phyloP scores from a whole-genome alignment of 805 yeast species.

The Wickerhamiella azyma region DNA sequence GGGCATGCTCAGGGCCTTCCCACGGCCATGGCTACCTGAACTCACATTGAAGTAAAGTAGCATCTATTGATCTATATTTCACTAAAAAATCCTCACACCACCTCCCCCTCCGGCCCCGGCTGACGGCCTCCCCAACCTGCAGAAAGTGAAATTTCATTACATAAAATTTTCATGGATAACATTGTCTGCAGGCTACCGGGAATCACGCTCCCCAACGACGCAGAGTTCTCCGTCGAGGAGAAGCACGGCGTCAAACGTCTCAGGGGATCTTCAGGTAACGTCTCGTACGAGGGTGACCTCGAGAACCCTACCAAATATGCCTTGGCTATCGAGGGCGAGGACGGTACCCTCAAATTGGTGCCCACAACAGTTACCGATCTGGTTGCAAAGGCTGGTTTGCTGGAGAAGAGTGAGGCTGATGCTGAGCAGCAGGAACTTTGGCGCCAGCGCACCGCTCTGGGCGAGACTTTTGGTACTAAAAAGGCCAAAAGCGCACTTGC shows the following conservation, averaged over 20 bases:
- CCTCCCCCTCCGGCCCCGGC: no score
- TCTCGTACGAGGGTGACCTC: slow-evolving; percentile 54
- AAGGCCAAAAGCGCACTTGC: slow-evolving; percentile 84
- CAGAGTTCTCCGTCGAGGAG: slow-evolving; percentile 44
- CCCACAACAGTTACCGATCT: slow-evolving; percentile 51
- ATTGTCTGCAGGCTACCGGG: slow-evolving; percentile 70
- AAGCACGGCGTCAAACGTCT: slow-evolving; percentile 33
- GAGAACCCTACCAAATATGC: slow-evolving; percentile 39
- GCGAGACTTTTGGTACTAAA: slow-evolving; percentile 95
- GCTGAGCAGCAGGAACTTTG: slow-evolving; percentile 45
- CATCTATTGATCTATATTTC: no score
- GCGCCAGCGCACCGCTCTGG: slow-evolving; percentile 67
- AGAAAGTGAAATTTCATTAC: no score
- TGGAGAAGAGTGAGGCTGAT: slow-evolving; percentile 43
- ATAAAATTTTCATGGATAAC: background rate
- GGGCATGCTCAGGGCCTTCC: no score
- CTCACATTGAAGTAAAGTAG: no score
- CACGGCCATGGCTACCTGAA: no score
- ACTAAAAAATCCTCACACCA: no score
- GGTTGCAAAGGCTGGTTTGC: slow-evolving; percentile 43
- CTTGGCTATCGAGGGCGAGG: slow-evolving; percentile 63
- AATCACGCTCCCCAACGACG: slow-evolving; percentile 42
- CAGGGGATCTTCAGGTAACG: slow-evolving; percentile 64
- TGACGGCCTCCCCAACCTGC: no score
- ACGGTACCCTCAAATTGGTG: slow-evolving; percentile 48